phyloP scores from a whole-genome alignment of 2,329 filamentous ascomycete species.

The Neonectria coccinea region DNA sequence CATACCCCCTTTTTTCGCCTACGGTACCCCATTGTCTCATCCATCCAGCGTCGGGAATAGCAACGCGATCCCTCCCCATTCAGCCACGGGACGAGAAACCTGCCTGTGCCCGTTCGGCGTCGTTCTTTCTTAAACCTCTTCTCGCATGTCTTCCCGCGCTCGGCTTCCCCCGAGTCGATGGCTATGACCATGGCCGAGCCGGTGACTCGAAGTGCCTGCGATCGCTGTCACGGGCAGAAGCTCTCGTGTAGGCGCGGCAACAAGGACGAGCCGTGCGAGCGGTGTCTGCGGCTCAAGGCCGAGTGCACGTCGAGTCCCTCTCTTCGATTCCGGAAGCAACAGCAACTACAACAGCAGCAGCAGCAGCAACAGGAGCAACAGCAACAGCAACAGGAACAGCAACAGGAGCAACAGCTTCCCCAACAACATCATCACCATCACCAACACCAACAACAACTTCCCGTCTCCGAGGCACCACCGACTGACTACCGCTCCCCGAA shows the following conservation, averaged over 20 bases:
- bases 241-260: constrained; percentile 58
- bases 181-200: constrained; percentile 53
- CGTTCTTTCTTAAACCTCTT: constrained; percentile 45
- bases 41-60: constrained; percentile 1
- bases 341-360: constrained; percentile 46
- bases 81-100: constrained; percentile 8
- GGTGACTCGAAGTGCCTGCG: constrained; percentile 58
- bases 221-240: constrained; percentile 61
- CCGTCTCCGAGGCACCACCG: constrained; percentile 27
- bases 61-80: not conserved
- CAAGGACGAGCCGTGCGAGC: constrained; percentile 55
- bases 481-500: constrained; percentile 52
- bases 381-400: constrained; percentile 45
- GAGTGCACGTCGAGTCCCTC: constrained; percentile 60
- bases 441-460: constrained; percentile 32
- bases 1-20: constrained; percentile 21
- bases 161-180: constrained; percentile 39
- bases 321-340: constrained; percentile 52
- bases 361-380: constrained; percentile 44
- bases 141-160: constrained; percentile 45
- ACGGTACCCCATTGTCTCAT: constrained; percentile 15
- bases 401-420: constrained; percentile 33
- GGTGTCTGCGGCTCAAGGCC: constrained; percentile 56
- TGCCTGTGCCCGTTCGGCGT: constrained; percentile 23
- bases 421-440: constrained; percentile 32